These are phyloP conservation scores for Metroxylon sagu DNA, from an alignment of 176 grass and related monocot genomes.

Conservation along the genomic window DNA sequence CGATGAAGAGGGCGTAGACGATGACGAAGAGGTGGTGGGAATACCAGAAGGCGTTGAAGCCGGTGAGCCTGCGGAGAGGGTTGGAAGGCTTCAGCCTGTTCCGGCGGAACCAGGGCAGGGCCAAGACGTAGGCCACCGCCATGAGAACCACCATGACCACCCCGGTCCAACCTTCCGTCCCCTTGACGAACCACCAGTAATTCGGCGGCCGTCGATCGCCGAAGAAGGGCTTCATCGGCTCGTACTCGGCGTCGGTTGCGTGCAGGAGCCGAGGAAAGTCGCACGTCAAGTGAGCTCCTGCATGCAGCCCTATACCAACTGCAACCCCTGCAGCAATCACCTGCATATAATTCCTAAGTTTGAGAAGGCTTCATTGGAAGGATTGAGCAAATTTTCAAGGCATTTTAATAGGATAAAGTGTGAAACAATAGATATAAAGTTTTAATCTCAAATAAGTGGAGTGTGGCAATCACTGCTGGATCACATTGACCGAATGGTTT, in stretches of 20 bases:
- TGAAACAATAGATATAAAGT: too few relatives aligned
- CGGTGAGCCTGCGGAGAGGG: constrained; percentile 41
- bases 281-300: constrained; percentile 53
- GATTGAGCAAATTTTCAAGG: too few relatives aligned
- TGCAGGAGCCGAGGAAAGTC: constrained; percentile 74
- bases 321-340: constrained; percentile 48
- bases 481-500: too few relatives aligned
- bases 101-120: constrained; percentile 69
- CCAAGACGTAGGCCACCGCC: constrained; percentile 61
- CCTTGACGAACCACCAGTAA: constrained; percentile 92
- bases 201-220: constrained; percentile 38
- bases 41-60: constrained; percentile 98
- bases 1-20: constrained; percentile 54
- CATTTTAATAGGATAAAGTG: too few relatives aligned
- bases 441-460: too few relatives aligned
- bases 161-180: constrained; percentile 70
- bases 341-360: constrained; percentile 1
- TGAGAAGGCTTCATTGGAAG: too few relatives aligned
- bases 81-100: constrained; percentile 48
- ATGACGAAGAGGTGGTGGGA: constrained; percentile 90
- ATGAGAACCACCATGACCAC: constrained; percentile 73
- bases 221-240: constrained; percentile 73
- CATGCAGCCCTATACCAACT: constrained; percentile 55
- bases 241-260: constrained; percentile 47
- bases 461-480: too few relatives aligned